A percentile compares a stretch with the other conserved stretches of the same genome.
phyloP scores from a whole-genome alignment of 1,284 basidiomycete species.

The Tylopilus sp. region DNA sequence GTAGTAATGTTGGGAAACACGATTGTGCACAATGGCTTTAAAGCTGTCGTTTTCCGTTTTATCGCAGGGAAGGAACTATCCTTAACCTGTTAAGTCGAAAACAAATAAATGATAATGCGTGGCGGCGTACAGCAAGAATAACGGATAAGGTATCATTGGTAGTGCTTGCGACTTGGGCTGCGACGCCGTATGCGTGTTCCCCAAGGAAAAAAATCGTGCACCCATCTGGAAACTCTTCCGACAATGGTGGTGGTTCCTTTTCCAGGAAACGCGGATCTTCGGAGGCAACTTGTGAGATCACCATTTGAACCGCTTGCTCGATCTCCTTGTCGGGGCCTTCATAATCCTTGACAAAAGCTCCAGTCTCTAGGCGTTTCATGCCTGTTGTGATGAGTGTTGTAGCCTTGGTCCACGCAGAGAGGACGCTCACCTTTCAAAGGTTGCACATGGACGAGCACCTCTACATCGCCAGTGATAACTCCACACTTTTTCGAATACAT shows the following conservation, averaged over 20 bases:
- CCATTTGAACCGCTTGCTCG: conserved; percentile 84
- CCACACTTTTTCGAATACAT: conserved; percentile 89
- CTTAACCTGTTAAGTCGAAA: conserved; percentile 5
- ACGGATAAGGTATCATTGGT: conserved; percentile 69
- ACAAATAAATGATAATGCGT: conserved; percentile 1
- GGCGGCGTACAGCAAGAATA: conserved; percentile 66
- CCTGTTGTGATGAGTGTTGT: conserved; percentile 44
- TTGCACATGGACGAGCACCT: conserved; percentile 78
- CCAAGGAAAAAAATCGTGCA: conserved; percentile 96
- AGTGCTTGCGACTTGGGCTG: conserved; percentile 81
- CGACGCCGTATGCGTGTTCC: conserved; percentile 89
- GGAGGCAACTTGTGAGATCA: conserved; percentile 71
- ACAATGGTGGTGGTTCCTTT: conserved; percentile 74
- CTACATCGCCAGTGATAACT: conserved; percentile 79
- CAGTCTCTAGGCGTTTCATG: conserved; percentile 83
- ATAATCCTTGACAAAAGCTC: conserved; percentile 94
- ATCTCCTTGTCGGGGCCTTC: conserved; percentile 78
- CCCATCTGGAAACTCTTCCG: conserved; percentile 87
- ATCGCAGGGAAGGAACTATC: conserved; percentile 84
- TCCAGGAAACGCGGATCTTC: conserved; percentile 91
- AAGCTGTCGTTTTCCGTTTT: conserved; percentile 77
- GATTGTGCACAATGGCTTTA: conserved; percentile 58
- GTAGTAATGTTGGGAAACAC: conserved; percentile 60
- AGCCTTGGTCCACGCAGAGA: not conserved
- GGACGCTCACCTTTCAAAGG: conserved; percentile 74